phyloP scores from a whole-genome alignment of 202 grass and related monocot species.

The Setaria viridis region DNA sequence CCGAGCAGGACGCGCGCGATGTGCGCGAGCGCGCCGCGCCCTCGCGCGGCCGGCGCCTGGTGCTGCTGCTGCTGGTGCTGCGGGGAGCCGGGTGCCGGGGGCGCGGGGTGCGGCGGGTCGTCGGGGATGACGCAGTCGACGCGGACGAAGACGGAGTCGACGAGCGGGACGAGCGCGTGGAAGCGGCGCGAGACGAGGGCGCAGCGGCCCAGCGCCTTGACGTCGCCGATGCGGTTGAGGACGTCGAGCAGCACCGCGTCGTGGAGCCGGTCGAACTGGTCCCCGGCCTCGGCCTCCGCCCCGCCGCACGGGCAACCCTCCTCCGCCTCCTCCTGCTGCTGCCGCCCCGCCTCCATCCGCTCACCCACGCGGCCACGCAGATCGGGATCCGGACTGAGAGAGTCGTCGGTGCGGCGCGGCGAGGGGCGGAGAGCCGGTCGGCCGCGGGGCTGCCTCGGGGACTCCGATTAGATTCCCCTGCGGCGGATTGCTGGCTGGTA shows the following conservation, averaged over 20 bases:
- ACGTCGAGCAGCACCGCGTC: slow-evolving; percentile 80
- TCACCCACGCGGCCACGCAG: slow-evolving; percentile 8
- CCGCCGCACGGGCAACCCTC: slow-evolving; percentile 19
- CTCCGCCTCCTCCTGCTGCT: neutral
- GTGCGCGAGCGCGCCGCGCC: slow-evolving; percentile 64
- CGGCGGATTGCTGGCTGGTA: slow-evolving; percentile 6
- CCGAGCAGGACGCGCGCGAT: slow-evolving; percentile 69
- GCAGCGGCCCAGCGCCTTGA: slow-evolving; percentile 87
- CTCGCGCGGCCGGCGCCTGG: slow-evolving; percentile 27
- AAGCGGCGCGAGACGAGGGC: slow-evolving; percentile 81
- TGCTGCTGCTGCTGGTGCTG: neutral
- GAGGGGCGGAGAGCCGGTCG: neutral
- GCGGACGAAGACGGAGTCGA: slow-evolving; percentile 81
- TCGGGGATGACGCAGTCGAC: slow-evolving; percentile 93
- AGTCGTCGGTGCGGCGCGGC: slow-evolving; percentile 11
- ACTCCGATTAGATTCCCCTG: slow-evolving; percentile 16
- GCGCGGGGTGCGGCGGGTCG: slow-evolving; percentile 45
- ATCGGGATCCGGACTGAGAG: slow-evolving; percentile 49
- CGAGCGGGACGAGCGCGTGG: slow-evolving; percentile 76
- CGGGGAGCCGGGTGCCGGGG: neutral
- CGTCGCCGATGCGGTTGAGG: slow-evolving; percentile 82
- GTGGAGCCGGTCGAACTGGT: slow-evolving; percentile 84
- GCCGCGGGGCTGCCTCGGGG: neutral
- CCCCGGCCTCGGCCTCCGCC: slow-evolving; percentile 39
- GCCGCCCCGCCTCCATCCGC: slow-evolving; percentile 25